Evolutionary conservation across 768 basidiomycete species (phyloP), one percentile per base, ranked within the genome.

Genomic region (Suillus tomentosus): DNA sequence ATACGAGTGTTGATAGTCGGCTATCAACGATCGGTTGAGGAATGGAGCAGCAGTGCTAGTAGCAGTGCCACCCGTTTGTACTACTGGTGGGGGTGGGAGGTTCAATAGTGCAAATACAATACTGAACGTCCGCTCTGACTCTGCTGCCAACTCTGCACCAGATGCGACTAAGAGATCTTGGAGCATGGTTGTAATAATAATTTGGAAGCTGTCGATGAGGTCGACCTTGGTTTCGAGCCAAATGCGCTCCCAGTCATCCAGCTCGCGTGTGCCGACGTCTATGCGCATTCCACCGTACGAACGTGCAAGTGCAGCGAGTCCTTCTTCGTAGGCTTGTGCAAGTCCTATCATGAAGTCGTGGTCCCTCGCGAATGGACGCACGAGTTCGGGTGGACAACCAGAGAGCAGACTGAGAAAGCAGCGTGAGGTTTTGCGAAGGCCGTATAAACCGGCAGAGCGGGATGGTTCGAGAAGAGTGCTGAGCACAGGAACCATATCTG

Each of bases 221-320:
- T 85, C 84, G 9, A 90, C 87, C 76, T 93, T 94, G 2, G 88
- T 87, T 63, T 87, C 83, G 7, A 92, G 78, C 84, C 89, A 90
- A 54, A 90, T 80, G 15, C 78, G 79, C 66, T 90, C 86, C 90
- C 90, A 93, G 59, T 91, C 83, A 66, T 87, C 86, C 17, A 80
- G 73, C 5, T 77, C 72, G 62, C 76, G 64, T 27, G 73, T 61
- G 31, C 72, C 58, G 37, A 72, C 61, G 34, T 70, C 66, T 36
- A 70, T 63, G 22, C 79, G 70, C 37, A 79, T 66, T 14, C 88
- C 87, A 0, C 91, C 89, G 62, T 92, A 90, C 0, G 85, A 84
- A 17, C 78, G 79, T 1, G 87, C 84, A 47, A 89, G 77, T 13
- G 80, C 64, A 0, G 81, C 69, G 37, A 93, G 81, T 7, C 86